Percentiles rank a stretch among this genome's conserved stretches.
phyloP scores from a whole-genome alignment of 192 early-diverging fungal species.

The Lunasporangiospora selenospora region DNA sequence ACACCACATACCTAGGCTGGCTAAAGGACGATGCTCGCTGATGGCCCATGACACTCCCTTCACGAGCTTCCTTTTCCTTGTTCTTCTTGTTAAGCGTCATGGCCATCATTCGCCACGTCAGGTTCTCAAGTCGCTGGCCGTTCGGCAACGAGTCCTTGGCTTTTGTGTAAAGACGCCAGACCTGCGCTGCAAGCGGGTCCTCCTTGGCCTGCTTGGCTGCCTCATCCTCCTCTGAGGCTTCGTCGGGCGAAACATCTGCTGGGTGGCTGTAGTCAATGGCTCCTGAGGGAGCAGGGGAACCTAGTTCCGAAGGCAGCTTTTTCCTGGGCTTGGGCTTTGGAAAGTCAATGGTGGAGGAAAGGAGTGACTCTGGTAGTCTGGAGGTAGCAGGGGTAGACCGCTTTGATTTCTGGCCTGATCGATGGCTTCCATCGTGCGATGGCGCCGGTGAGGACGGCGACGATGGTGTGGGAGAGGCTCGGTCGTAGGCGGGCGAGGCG shows the following conservation, averaged over 20 bases:
- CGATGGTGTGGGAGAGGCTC: constrained; percentile 38
- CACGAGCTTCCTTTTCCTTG: constrained; percentile 35
- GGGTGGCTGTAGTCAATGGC: constrained; percentile 5
- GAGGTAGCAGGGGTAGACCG: constrained; percentile 18
- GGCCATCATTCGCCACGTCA: constrained; percentile 86
- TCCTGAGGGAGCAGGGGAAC: constrained; percentile 30
- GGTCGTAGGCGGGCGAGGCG: constrained; percentile 38
- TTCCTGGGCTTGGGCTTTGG: constrained; percentile 47
- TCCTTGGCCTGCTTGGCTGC: constrained; percentile 49
- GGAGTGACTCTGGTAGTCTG: constrained; percentile 42
- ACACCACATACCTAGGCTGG: constrained; percentile 38
- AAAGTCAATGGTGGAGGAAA: constrained; percentile 46
- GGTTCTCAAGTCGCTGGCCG: constrained; percentile 80
- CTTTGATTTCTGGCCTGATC: constrained; percentile 35
- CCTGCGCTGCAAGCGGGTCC: constrained; percentile 60
- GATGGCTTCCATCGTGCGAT: constrained; percentile 42
- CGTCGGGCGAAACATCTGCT: constrained; percentile 12
- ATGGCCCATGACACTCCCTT: constrained; percentile 29
- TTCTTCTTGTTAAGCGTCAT: constrained; percentile 54
- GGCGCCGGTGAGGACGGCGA: constrained; percentile 46
- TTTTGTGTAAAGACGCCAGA: constrained; percentile 83
- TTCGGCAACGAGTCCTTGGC: constrained; percentile 80
- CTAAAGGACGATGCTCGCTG: constrained; percentile 21
- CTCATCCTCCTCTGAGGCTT: constrained; percentile 40
- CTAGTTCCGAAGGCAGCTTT: constrained; percentile 39